Evolutionary conservation across 176 grass and related monocot genomes (phyloP), one percentile per base, ranked within the genome.

Genomic region (Musa troglodytarum): DNA sequence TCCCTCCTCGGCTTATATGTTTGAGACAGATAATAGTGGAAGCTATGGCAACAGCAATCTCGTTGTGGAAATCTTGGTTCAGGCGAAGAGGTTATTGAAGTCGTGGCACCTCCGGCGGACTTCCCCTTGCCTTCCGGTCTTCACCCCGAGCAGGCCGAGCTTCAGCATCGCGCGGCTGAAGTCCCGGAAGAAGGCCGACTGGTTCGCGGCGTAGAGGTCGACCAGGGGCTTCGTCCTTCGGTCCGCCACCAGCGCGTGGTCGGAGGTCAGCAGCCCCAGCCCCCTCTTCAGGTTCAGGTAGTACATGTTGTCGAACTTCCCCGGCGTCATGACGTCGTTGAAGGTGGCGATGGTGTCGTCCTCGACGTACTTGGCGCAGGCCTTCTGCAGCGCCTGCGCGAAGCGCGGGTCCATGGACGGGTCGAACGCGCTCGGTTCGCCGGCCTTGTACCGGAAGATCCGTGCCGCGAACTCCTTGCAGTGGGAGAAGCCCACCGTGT

Each of bases 401-500:
- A 70, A 70, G 9, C 49, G 49, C 34, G 68, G 68, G 8, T 70
- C 68, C 68, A 70, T 70, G 17, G 43, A 7, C 68, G 68, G 19
- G 16, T 70, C 68, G 49, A 70, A n/a, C 34, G 43, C 49, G 2
- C 68, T 11, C 13, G 8, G 17, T 6, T 19, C 58, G 58, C 58
- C 17, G 58, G 17, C 1, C 16, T 22, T 16, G 20, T 13, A 3
- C 24, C 28, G 15, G 68, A 70, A 70, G 68, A 70, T 70, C 9
- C 68, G 68, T 49, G 17, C 68, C 14, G 68, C 68, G 68, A 70
- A 70, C 68, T 70, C 68, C 68, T 70, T 70, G 68, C 68, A 70
- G 68, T 70, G 68, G 43, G 68, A 50, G 68, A 70, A 70, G 16
- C 68, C 68, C 68, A 70, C 68, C 43, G 68, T 70, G 68, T 70